Conservation (phyloP, 2,329 filamentous ascomycete species). For the Tolypocladium pustulatum region DNA sequence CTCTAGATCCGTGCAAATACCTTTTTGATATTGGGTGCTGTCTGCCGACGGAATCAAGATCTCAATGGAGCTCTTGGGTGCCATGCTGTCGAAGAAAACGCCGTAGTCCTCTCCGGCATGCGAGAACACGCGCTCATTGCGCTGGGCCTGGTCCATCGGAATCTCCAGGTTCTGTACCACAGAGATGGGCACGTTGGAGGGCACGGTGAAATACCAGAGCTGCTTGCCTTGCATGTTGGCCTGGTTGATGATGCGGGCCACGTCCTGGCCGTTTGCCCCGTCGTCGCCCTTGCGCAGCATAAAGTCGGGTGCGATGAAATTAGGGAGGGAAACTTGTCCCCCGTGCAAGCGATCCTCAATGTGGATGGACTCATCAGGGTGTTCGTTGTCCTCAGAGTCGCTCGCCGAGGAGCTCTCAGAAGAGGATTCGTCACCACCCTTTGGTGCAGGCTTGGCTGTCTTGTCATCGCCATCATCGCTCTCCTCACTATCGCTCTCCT, state of each 20-base stretch:
- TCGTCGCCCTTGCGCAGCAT: conserved; percentile 36
- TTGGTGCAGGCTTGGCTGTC: background rate
- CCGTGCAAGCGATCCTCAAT: conserved; percentile 19
- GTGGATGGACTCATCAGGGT: conserved; percentile 28
- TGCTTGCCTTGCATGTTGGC: conserved; percentile 58
- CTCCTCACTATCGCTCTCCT: background rate
- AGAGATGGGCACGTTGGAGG: conserved; percentile 57
- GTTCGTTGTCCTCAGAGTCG: conserved; percentile 17
- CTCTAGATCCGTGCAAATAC: no score
- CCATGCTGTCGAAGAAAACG: conserved; percentile 40
- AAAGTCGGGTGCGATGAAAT: conserved; percentile 41
- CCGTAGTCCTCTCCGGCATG: conserved; percentile 56
- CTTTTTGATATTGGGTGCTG: conserved; percentile 40
- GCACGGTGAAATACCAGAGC: conserved; percentile 72
- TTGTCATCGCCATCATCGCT: background rate
- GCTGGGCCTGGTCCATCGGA: conserved; percentile 41
- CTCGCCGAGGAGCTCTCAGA: conserved; percentile 7
- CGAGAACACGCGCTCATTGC: conserved; percentile 44
- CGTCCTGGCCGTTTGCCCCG: conserved; percentile 29
- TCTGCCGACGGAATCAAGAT: conserved; percentile 49
- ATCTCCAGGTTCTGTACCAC: conserved; percentile 56
- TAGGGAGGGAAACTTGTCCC: conserved; percentile 28
- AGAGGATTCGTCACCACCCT: background rate
- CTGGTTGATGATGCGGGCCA: conserved; percentile 45
- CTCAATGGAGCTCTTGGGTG: conserved; percentile 40